A percentile compares a stretch with the other conserved stretches of the same genome.
phyloP scores from a whole-genome alignment of 768 basidiomycete genomes.

The Lyophyllum atratum region DNA sequence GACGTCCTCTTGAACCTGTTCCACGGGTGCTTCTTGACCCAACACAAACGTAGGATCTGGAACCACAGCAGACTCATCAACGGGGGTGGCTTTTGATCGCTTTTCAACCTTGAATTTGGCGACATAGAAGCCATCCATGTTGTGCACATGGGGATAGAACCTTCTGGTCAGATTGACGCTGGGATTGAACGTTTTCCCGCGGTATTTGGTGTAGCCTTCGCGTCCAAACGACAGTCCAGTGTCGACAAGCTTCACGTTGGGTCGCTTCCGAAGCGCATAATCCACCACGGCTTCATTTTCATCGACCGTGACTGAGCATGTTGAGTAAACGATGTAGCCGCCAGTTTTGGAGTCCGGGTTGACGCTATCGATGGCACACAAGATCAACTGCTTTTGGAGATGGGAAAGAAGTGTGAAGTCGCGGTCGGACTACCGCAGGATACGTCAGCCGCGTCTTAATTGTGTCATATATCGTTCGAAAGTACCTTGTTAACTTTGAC shows the following conservation, averaged over 20 bases:
- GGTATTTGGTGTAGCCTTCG: constrained; percentile 87
- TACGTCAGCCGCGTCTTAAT: background rate
- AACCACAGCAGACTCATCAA: constrained; percentile 28
- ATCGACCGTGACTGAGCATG: constrained; percentile 96
- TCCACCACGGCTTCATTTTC: constrained; percentile 99
- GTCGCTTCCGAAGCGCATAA: constrained; percentile 93
- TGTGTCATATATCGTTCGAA: constrained; percentile 5
- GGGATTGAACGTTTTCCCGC: constrained; percentile 87
- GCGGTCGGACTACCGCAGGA: constrained; percentile 69
- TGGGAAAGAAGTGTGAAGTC: constrained; percentile 97
- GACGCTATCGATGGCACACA: constrained; percentile 97
- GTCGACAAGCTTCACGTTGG: constrained; percentile 89
- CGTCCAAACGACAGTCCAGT: constrained; percentile 93
- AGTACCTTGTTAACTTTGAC: constrained; percentile 97
- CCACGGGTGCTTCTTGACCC: constrained; percentile 31
- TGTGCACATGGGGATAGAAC: constrained; percentile 97
- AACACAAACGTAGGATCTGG: constrained; percentile 6
- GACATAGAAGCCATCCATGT: constrained; percentile 99
- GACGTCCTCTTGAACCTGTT: constrained; percentile 41
- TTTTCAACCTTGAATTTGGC: constrained; percentile 97
- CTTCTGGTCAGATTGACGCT: constrained; percentile 81
- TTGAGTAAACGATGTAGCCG: constrained; percentile 95
- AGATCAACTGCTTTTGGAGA: constrained; percentile 96
- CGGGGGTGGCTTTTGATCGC: constrained; percentile 50
- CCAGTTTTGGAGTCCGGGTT: constrained; percentile 88